Evolutionary conservation across 2,329 filamentous ascomycete genomes (phyloP).

Genomic region (Gaeumannomyces tritici): DNA sequence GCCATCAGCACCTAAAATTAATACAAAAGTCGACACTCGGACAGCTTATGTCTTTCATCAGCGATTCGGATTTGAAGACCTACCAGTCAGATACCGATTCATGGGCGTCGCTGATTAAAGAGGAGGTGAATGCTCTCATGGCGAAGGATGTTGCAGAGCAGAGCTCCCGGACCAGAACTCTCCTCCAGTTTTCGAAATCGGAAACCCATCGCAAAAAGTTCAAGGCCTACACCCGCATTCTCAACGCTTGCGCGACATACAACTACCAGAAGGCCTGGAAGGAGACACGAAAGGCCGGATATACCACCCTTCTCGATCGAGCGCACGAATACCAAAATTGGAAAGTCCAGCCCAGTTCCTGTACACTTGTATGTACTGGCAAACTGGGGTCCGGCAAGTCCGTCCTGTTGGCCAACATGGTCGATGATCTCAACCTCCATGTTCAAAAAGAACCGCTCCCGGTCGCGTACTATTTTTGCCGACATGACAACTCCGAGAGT

Average conservation of each 20-base stretch:
- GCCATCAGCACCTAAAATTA: slow-evolving; percentile 22
- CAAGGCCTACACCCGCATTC: slow-evolving; percentile 11
- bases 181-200: slow-evolving; percentile 13
- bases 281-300: slow-evolving; percentile 27
- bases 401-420: slow-evolving; percentile 31
- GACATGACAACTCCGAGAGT: slow-evolving; percentile 18
- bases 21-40: slow-evolving; percentile 20
- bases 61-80: slow-evolving; percentile 19
- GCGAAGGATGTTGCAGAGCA: slow-evolving; percentile 16
- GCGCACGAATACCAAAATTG: slow-evolving; percentile 10
- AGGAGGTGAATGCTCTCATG: slow-evolving; percentile 20
- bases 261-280: slow-evolving; percentile 30
- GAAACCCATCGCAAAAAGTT: slow-evolving; percentile 3
- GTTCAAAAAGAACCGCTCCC: slow-evolving; percentile 1
- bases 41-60: slow-evolving; percentile 20
- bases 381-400: slow-evolving; percentile 35
- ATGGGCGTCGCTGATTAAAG: slow-evolving; percentile 25
- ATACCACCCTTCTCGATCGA: slow-evolving; percentile 15
- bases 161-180: slow-evolving; percentile 12
- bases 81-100: slow-evolving; percentile 22
- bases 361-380: slow-evolving; percentile 24
- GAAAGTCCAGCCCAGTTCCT: slow-evolving; percentile 6
- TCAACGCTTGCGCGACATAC: slow-evolving; percentile 30
- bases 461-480: slow-evolving; percentile 24
- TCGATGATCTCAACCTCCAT: slow-evolving; percentile 24